Conservation (phyloP, 768 basidiomycete species). For the Crassisporium funariophilum region DNA sequence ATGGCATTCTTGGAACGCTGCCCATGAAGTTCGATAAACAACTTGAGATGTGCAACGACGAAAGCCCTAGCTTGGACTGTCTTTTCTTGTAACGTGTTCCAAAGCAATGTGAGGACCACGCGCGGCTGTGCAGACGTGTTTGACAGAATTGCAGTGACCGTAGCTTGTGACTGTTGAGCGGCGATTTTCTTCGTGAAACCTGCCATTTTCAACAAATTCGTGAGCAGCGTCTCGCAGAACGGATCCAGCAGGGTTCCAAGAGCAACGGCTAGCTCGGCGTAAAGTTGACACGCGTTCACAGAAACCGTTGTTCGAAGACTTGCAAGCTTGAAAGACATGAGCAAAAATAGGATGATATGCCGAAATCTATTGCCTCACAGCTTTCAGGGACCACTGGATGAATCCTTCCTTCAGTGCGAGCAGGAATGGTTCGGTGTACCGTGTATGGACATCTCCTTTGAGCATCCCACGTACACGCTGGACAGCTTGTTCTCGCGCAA, state of each 20-base stretch:
- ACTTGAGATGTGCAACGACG: constrained; percentile 69
- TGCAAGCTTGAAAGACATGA: constrained; percentile 53
- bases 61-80: constrained; percentile 72
- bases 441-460: constrained; percentile 76
- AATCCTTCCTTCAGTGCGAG: constrained; percentile 74
- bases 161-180: constrained; percentile 81
- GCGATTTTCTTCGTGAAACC: constrained; percentile 92
- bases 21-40: constrained; percentile 76
- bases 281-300: constrained; percentile 73
- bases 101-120: constrained; percentile 66
- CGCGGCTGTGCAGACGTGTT: constrained; percentile 74
- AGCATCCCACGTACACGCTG: constrained; percentile 86
- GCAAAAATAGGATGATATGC: background rate
- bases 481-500: constrained; percentile 74
- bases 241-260: constrained; percentile 76
- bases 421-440: constrained; percentile 76
- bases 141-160: constrained; percentile 66
- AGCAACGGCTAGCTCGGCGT: constrained; percentile 68
- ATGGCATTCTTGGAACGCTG: constrained; percentile 61
- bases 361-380: constrained; percentile 50
- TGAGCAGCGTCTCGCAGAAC: constrained; percentile 74
- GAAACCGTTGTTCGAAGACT: constrained; percentile 93
- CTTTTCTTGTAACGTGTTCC: constrained; percentile 76
- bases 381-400: constrained; percentile 81
- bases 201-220: constrained; percentile 83